These are phyloP conservation scores for Boletus rubescentipes DNA, from an alignment of 768 basidiomycete genomes.

Conservation along the genomic window DNA sequence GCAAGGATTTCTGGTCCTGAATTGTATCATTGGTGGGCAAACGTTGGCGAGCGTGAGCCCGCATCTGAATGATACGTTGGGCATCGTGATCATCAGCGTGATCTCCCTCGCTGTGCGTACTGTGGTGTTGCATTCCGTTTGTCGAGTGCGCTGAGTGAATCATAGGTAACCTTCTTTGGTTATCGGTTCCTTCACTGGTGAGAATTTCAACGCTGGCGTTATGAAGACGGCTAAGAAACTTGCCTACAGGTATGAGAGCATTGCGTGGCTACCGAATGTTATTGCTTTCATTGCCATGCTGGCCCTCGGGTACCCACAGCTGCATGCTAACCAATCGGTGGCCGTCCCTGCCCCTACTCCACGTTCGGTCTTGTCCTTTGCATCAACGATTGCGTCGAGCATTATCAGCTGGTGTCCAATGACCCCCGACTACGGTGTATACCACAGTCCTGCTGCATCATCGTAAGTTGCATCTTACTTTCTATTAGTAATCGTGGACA, in stretches of 20 bases:
- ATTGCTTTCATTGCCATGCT: slow-evolving; percentile 66
- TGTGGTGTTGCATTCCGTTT: neutral
- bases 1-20: slow-evolving; percentile 57
- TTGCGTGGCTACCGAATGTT: slow-evolving; percentile 77
- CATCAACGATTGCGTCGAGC: slow-evolving; percentile 44
- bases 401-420: slow-evolving; percentile 44
- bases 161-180: slow-evolving; percentile 62
- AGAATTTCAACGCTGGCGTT: slow-evolving; percentile 1
- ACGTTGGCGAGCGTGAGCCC: slow-evolving; percentile 49
- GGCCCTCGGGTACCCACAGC: slow-evolving; percentile 67
- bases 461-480: slow-evolving; percentile 41
- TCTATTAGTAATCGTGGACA: neutral
- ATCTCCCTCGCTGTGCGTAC: slow-evolving; percentile 31
- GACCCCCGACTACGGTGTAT: slow-evolving; percentile 50
- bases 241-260: slow-evolving; percentile 60
- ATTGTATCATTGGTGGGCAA: slow-evolving; percentile 63
- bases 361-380: slow-evolving; percentile 41
- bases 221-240: neutral
- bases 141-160: neutral
- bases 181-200: slow-evolving; percentile 61
- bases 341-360: slow-evolving; percentile 37
- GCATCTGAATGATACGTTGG: slow-evolving; percentile 29
- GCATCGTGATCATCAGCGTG: slow-evolving; percentile 34
- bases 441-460: slow-evolving; percentile 52
- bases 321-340: slow-evolving; percentile 41